phyloP scores from a whole-genome alignment of 768 basidiomycete genomes.

The Lactifluus hygrophoroides region DNA sequence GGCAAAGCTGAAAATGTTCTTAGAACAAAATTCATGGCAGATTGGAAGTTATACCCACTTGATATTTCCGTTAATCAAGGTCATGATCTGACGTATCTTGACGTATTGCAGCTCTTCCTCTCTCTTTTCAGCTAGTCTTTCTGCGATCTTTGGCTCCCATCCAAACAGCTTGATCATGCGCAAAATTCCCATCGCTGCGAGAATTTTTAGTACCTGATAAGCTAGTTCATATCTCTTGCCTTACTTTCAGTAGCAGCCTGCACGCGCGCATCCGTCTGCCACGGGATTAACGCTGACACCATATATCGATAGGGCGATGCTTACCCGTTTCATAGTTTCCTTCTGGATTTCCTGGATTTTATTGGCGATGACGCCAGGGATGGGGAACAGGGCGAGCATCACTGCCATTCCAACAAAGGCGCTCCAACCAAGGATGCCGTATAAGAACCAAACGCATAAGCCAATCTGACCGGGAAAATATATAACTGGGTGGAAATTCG shows the following conservation, averaged over 20 bases:
- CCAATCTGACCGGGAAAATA: slow-evolving; percentile 35
- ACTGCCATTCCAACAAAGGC: slow-evolving; percentile 35
- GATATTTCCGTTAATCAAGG: slow-evolving; percentile 27
- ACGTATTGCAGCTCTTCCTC: slow-evolving; percentile 33
- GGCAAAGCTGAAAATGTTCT: slow-evolving; percentile 23
- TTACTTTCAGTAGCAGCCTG: slow-evolving; percentile 37
- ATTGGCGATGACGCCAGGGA: slow-evolving; percentile 35
- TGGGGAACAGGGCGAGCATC: slow-evolving; percentile 34
- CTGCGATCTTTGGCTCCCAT: slow-evolving; percentile 44
- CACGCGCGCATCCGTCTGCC: slow-evolving; percentile 39
- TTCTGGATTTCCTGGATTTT: slow-evolving; percentile 30
- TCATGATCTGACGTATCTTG: slow-evolving; percentile 29
- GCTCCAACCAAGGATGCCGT: slow-evolving; percentile 44
- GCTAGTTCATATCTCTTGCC: background rate
- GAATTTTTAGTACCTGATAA: background rate
- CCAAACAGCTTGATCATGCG: slow-evolving; percentile 56
- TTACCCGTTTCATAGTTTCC: slow-evolving; percentile 34
- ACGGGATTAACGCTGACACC: background rate
- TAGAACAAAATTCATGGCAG: background rate
- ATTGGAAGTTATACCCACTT: slow-evolving; percentile 23
- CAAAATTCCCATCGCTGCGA: slow-evolving; percentile 29
- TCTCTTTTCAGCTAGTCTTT: slow-evolving; percentile 28
- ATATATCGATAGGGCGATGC: background rate
- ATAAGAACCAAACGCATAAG: slow-evolving; percentile 35
- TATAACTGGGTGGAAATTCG: slow-evolving; percentile 21